Base-by-base conservation (phyloP, 306 rosid genomes). In the Sindora glabra region DNA sequence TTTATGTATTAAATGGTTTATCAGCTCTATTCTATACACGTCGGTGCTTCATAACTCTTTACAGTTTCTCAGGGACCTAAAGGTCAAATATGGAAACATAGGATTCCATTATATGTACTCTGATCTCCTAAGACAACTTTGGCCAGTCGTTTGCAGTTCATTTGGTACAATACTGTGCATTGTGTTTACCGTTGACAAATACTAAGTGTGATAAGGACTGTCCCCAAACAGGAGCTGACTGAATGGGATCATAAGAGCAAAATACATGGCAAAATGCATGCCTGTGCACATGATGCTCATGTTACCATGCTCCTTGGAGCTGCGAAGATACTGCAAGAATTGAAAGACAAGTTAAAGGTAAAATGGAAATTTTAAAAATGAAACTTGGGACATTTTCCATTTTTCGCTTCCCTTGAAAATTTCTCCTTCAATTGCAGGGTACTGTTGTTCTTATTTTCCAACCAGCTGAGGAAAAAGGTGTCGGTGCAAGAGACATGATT, bases 191-290 rank as follows among this genome's bases (percentile, higher is more conserved):
- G 10, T 22, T 21, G 51, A 42, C 18, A 52, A 30, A 3, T 22
- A 24, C 14, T 10, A 15, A 9, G 29, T 55, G 17, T 66, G 21
- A 23, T 22, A 32, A 12, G 3, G 10, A 12, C 14, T 58, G 29
- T 29, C 1, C 8, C 34, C 5, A 1, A 4, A 48, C 49, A 83
- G 97, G 97, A 90, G 68, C 12, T 73, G 76, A 90, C 78, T 58
- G 94, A 87, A 40, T 90, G 94, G 97, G 90, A 87, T 55, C 82
- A 87, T 59, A 90, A 82, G 71, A 90, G 97, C 95, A 85, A 83
- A 71, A 79, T 74, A 49, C 77, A 82, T 40, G 95, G 95, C 2
- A 87, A 84, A 78, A 84, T 90, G 89, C 97, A 90, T 59, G 97
- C 97, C 13, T 90, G 97, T 64, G 95, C 89, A 5, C 97, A 90